phyloP scores from a whole-genome alignment of 129 eudicot genomes.

The Arctium lappa region DNA sequence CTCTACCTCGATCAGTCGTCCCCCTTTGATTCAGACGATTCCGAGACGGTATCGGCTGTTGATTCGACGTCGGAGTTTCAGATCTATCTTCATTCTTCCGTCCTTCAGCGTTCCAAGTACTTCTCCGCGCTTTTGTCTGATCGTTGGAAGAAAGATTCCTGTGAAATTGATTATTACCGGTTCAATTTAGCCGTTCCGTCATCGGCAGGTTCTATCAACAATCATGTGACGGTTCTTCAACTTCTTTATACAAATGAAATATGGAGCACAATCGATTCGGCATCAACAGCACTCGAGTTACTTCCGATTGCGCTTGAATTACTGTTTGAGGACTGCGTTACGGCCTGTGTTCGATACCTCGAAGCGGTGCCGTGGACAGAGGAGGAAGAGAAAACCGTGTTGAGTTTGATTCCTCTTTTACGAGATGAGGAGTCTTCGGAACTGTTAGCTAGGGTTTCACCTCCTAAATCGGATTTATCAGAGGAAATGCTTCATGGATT shows the following conservation, averaged over 20 bases:
- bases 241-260: slow-evolving; percentile 62
- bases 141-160: slow-evolving; percentile 60
- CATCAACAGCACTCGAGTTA: slow-evolving; percentile 46
- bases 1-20: slow-evolving; percentile 46
- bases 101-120: slow-evolving; percentile 55
- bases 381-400: slow-evolving; percentile 60
- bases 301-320: slow-evolving; percentile 77
- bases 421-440: slow-evolving; percentile 59
- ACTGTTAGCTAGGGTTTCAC: slow-evolving; percentile 71
- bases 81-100: slow-evolving; percentile 64
- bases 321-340: slow-evolving; percentile 74
- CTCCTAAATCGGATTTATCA: slow-evolving; percentile 33
- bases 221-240: slow-evolving; percentile 51
- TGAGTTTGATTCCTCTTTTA: slow-evolving; percentile 55
- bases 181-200: slow-evolving; percentile 52
- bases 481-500: slow-evolving; percentile 81
- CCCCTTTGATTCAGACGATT: slow-evolving; percentile 34
- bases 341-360: slow-evolving; percentile 59
- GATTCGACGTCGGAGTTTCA: slow-evolving; percentile 42
- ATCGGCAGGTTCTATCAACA: slow-evolving; percentile 35
- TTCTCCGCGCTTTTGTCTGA: slow-evolving; percentile 77
- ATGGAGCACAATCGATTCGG: slow-evolving; percentile 28
- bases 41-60: slow-evolving; percentile 31
- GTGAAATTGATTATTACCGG: slow-evolving; percentile 22
- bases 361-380: slow-evolving; percentile 98